Conservation (phyloP, 768 basidiomycete species). For the Lactifluus piperatus region DNA sequence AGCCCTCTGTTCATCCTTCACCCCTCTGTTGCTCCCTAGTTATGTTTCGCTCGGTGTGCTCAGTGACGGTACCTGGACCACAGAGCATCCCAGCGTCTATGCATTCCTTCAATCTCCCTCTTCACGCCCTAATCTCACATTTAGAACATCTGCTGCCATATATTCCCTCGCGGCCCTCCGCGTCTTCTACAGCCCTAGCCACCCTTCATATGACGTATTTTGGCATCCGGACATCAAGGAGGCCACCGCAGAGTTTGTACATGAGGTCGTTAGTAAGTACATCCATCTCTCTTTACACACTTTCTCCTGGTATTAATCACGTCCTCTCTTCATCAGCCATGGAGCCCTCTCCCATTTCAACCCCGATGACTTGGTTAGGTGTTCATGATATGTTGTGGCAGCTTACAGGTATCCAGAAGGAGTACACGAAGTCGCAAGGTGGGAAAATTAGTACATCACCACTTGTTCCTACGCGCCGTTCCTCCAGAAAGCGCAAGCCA, state of each 20-base stretch:
- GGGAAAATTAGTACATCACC: background rate
- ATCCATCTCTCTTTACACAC: background rate
- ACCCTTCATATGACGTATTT: conserved; percentile 18
- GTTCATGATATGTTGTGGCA: conserved; percentile 19
- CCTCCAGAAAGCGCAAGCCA: conserved; percentile 17
- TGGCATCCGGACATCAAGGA: conserved; percentile 15
- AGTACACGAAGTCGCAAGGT: conserved; percentile 13
- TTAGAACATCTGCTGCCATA: conserved; percentile 11
- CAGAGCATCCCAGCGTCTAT: conserved; percentile 14
- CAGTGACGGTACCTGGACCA: conserved; percentile 19
- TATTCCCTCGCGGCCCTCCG: conserved; percentile 18
- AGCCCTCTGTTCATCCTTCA: conserved; percentile 1
- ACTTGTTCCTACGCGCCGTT: conserved; percentile 12
- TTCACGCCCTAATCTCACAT: conserved; percentile 7
- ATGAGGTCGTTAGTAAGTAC: conserved; percentile 17
- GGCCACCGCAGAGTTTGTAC: conserved; percentile 14
- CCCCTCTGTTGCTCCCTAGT: conserved; percentile 3
- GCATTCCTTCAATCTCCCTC: conserved; percentile 13
- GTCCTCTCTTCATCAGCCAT: conserved; percentile 1
- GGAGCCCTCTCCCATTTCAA: conserved; percentile 10
- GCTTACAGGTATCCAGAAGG: conserved; percentile 17
- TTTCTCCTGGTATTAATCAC: background rate
- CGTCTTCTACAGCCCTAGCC: conserved; percentile 16
- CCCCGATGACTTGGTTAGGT: conserved; percentile 18
- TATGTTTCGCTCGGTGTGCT: conserved; percentile 16